Evolutionary conservation across 2,329 filamentous ascomycete species (phyloP).

Genomic region (Furcasterigmium furcatum): DNA sequence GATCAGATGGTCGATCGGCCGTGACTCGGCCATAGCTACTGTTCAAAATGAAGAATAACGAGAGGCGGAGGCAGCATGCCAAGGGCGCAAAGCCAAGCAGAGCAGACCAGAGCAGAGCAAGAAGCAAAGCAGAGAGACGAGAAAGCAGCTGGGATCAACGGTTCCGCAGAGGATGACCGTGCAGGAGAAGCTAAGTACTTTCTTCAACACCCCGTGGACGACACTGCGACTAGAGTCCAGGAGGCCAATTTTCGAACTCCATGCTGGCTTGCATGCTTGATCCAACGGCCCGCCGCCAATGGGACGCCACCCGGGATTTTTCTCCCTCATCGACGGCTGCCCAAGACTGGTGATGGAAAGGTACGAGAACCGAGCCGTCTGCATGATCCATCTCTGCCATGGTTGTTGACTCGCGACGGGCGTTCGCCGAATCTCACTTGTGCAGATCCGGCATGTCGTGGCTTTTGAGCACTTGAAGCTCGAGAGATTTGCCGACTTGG

Average conservation of each 20-base stretch:
- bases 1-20: slow-evolving; percentile 6
- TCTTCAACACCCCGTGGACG: background rate
- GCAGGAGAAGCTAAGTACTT: background rate
- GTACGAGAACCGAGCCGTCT: background rate
- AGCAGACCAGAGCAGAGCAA: background rate
- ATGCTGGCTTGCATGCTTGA: background rate
- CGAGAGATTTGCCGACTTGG: too few species aligned
- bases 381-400: background rate
- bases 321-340: background rate
- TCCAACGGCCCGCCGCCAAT: background rate
- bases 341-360: background rate
- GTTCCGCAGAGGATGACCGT: background rate
- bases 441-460: too few species aligned
- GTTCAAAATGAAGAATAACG: slow-evolving; percentile 4
- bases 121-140: background rate
- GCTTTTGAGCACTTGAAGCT: too few species aligned
- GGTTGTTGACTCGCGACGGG: background rate
- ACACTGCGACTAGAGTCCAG: background rate
- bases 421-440: background rate
- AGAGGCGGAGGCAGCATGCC: background rate
- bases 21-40: slow-evolving; percentile 4
- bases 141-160: background rate
- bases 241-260: background rate
- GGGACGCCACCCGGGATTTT: background rate
- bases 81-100: background rate